These are phyloP conservation scores for Fusarium sp. DNA, from an alignment of 2,329 filamentous ascomycete species.

Conservation along the genomic window DNA sequence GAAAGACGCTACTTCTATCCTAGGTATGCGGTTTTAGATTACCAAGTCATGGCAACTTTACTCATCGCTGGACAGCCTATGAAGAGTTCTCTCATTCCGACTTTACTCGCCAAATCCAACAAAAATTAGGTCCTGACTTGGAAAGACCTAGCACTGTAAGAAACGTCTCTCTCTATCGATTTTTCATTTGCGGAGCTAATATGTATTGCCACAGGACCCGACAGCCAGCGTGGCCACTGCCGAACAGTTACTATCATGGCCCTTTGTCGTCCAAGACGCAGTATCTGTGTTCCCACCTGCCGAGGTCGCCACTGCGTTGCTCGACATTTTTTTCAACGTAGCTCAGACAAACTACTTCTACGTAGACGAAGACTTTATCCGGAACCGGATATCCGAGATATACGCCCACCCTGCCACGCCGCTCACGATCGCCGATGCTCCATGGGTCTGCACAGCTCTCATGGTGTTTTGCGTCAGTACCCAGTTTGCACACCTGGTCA, in stretches of 20 bases:
- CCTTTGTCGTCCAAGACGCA: slow-evolving; percentile 19
- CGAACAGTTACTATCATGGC: slow-evolving; percentile 16
- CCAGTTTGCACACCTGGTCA: slow-evolving; percentile 19
- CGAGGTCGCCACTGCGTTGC: not conserved
- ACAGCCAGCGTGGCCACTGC: not conserved
- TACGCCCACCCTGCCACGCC: not conserved
- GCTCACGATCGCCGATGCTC: slow-evolving; percentile 4
- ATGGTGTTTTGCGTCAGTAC: slow-evolving; percentile 29
- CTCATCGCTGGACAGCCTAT: not conserved
- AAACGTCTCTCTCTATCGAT: not conserved
- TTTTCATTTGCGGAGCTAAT: not conserved
- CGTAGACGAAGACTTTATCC: slow-evolving; percentile 16
- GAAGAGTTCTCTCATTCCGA: slow-evolving; percentile 23
- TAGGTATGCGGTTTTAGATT: not conserved
- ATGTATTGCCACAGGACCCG: not conserved
- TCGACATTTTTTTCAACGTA: slow-evolving; percentile 26
- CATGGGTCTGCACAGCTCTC: slow-evolving; percentile 27
- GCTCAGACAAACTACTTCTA: slow-evolving; percentile 30
- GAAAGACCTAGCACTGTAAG: not conserved
- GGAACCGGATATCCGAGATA: slow-evolving; percentile 5
- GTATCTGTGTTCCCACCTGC: slow-evolving; percentile 19
- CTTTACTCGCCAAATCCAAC: slow-evolving; percentile 18
- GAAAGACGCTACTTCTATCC: not conserved
- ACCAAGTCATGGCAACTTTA: not conserved
- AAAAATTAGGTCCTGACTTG: slow-evolving; percentile 9